These are phyloP conservation scores for Candida michaelii DNA, from an alignment of 805 yeast species.

Conservation along the genomic window DNA sequence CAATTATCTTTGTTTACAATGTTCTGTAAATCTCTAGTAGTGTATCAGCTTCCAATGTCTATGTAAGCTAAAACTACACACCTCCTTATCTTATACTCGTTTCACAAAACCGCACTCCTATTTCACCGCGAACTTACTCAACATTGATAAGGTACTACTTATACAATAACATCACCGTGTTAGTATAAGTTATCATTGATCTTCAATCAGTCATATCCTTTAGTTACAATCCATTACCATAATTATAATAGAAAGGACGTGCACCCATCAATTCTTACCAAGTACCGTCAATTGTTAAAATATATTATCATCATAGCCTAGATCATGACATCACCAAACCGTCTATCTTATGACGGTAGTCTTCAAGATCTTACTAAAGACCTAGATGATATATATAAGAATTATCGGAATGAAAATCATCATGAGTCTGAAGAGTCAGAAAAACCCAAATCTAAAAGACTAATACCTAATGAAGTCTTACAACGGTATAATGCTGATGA, in stretches of 20 bases:
- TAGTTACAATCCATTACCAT: too few species aligned
- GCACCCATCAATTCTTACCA: too few species aligned
- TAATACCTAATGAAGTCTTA: conserved; percentile 12
- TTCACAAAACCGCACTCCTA: conserved; percentile 1
- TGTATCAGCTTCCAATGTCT: too few species aligned
- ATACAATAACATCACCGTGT: too few species aligned
- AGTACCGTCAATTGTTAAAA: too few species aligned
- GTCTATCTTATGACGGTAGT: conserved; percentile 7
- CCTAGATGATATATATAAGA: conserved; percentile 26
- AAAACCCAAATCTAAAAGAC: conserved; percentile 1
- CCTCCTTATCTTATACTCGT: too few species aligned
- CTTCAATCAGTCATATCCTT: background rate
- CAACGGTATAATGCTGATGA: conserved; percentile 3
- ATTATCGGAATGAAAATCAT: conserved; percentile 12
- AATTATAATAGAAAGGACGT: too few species aligned
- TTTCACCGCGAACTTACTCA: conserved; percentile 3
- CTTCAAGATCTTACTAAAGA: conserved; percentile 19
- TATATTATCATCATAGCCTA: background rate
- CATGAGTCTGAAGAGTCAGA: background rate
- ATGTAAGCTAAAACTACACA: too few species aligned
- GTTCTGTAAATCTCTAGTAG: too few species aligned
- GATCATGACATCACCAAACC: conserved; percentile 5
- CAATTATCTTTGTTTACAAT: too few species aligned
- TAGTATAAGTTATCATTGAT: background rate
- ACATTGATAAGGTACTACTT: conserved; percentile 4